phyloP scores from a whole-genome alignment of 768 basidiomycete species.

The Sistotremastrum suecicum region DNA sequence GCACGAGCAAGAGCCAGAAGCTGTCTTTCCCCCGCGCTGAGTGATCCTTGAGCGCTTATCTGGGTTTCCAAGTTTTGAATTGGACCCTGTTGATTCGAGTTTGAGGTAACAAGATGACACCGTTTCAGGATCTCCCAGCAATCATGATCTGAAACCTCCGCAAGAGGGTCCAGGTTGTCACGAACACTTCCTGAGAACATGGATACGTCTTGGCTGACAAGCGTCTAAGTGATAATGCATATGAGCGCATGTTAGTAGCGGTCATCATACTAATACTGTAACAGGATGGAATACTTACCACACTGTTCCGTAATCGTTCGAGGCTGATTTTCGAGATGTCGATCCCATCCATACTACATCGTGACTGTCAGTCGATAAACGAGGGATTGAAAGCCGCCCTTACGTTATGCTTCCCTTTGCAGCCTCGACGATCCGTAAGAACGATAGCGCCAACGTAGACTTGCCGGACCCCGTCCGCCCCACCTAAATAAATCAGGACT shows the following conservation, averaged over 20 bases:
- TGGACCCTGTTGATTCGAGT: conserved; percentile 17
- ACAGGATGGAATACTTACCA: conserved; percentile 25
- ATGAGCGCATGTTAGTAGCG: background rate
- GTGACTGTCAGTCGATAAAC: background rate
- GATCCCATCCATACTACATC: conserved; percentile 46
- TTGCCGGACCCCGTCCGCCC: conserved; percentile 55
- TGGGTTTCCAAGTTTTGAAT: conserved; percentile 34
- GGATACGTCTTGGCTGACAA: conserved; percentile 62
- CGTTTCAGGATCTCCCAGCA: conserved; percentile 51
- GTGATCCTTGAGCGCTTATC: conserved; percentile 45
- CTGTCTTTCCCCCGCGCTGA: conserved; percentile 72
- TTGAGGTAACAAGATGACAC: conserved; percentile 38
- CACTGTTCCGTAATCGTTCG: conserved; percentile 48
- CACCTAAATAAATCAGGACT: conserved; percentile 24
- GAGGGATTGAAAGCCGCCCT: conserved; percentile 8
- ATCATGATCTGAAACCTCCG: conserved; percentile 41
- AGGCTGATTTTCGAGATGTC: conserved; percentile 56
- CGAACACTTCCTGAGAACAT: conserved; percentile 61
- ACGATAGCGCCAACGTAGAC: conserved; percentile 37
- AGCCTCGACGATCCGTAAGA: conserved; percentile 52
- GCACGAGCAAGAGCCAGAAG: conserved; percentile 59
- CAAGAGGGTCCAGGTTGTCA: conserved; percentile 60
- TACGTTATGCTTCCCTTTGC: conserved; percentile 43
- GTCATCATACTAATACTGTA: background rate
- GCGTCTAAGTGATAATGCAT: conserved; percentile 30